Evolutionary conservation across 768 basidiomycete genomes (phyloP).

Genomic region (Russula sp.): DNA sequence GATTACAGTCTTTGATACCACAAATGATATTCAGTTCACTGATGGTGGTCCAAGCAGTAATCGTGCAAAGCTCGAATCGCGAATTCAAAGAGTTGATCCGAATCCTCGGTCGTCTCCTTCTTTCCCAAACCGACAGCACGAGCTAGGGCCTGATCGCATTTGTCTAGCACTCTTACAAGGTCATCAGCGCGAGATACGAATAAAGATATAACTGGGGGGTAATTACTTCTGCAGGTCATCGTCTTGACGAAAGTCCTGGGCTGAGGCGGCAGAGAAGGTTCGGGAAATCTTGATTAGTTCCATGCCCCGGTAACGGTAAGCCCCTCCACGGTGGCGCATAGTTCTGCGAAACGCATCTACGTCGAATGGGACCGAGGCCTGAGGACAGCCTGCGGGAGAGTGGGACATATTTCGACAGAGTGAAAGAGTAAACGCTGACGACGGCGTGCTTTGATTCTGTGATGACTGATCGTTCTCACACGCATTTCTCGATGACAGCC

Average conservation of each 20-base stretch:
- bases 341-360: too few relatives aligned
- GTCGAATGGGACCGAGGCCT: too few relatives aligned
- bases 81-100: not conserved
- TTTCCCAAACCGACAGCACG: not conserved
- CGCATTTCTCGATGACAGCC: too few relatives aligned
- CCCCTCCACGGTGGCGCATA: too few relatives aligned
- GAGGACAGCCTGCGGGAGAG: too few relatives aligned
- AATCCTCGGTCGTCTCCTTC: not conserved
- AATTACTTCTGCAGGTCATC: not conserved
- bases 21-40: not conserved
- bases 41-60: not conserved
- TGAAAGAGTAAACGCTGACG: too few relatives aligned
- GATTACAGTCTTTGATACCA: not conserved
- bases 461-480: too few relatives aligned
- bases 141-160: not conserved
- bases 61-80: not conserved
- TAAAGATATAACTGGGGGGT: not conserved
- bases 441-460: too few relatives aligned
- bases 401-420: too few relatives aligned
- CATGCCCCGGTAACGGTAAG: not conserved
- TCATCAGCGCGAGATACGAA: not conserved
- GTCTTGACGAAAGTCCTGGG: not conserved
- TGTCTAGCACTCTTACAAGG: not conserved
- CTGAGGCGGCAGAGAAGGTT: not conserved
- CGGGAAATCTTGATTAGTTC: constrained; percentile 6